Evolutionary conservation across 1,139 yeast genomes (phyloP), one percentile per base, ranked within the genome.

Genomic region (Suhomyces yuchorum): DNA sequence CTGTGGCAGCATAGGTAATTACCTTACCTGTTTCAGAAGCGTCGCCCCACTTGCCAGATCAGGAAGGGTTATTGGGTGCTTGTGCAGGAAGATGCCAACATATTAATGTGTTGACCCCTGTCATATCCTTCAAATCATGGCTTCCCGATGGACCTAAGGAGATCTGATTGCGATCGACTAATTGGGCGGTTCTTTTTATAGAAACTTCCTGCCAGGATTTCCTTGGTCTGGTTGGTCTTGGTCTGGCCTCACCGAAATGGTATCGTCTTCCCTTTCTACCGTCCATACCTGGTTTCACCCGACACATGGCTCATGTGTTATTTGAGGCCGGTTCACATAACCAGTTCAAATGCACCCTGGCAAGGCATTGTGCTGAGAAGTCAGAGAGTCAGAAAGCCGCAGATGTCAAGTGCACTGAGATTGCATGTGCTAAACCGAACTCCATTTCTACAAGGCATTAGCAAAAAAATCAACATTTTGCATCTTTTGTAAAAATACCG

Each of bases 1-100:
- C 23, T 12, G 23, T 12, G 23, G 23, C 23, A 34, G 37, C 11
- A 18, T 34, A 11, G n/a, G 26, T 20, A 40, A 33, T 40, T 23
- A 40, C 20, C 15, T 19, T 40, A n/a, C 43, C 37, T 17, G 24
- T 40, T 40, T 40, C 26, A 40, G 43, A 32, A 33, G 12, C 12
- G n/a, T 12, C 12, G 19, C 30, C 37, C 37, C 37, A 34, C 37
- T 19, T 34, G 14, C 37, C 37, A n/a, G 8, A 34, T 34, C 23
- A 11, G 26, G 39, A 20, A 12, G 9, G 26, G 30, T 22, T n/a
- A 37, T 37, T 37, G 26, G 4, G 37, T 7, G 4, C 8, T 17
- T 8, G 19, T 32, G 18, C 28, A 26, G 30, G n/a, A 11, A n/a
- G 14, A 23, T 7, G 8, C 26, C 8, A 23, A 23, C 26, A 7